Conservation (phyloP, 129 eudicot genomes). For the Centella asiatica region DNA sequence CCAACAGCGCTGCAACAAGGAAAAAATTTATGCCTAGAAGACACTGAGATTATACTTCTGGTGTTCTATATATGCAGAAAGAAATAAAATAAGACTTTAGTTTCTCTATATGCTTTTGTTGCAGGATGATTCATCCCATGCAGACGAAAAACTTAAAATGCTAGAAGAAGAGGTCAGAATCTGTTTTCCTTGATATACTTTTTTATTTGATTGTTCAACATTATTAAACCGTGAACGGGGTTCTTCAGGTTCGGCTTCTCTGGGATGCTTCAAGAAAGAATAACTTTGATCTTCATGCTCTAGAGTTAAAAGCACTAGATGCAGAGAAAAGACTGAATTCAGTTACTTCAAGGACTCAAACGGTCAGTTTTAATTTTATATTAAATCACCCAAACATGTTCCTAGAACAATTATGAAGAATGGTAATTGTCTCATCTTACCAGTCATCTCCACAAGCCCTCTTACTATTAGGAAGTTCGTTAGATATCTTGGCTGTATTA, state of each 20-base stretch:
- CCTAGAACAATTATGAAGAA: neutral
- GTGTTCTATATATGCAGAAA: neutral
- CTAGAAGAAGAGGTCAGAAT: conserved; percentile 72
- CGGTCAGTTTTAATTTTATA: conserved; percentile 28
- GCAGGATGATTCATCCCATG: conserved; percentile 41
- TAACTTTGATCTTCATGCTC: conserved; percentile 51
- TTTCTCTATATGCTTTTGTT: neutral
- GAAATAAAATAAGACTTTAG: neutral
- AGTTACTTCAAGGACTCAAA: conserved; percentile 47
- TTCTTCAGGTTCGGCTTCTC: conserved; percentile 54
- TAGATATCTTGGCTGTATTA: neutral
- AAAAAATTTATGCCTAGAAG: neutral
- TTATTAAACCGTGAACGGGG: conserved; percentile 16
- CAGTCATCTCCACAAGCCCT: neutral
- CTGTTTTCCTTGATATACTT: conserved; percentile 5
- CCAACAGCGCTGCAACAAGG: neutral
- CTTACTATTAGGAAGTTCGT: neutral
- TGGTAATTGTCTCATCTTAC: neutral
- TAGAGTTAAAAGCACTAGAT: conserved; percentile 57
- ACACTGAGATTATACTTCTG: neutral
- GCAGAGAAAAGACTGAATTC: conserved; percentile 44
- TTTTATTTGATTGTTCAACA: conserved; percentile 3
- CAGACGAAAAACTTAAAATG: conserved; percentile 32
- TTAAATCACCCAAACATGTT: neutral
- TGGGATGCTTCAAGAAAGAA: conserved; percentile 63